These are phyloP conservation scores for Leishmania amazonensis DNA, from an alignment of 208 protist species.

Conservation along the genomic window DNA sequence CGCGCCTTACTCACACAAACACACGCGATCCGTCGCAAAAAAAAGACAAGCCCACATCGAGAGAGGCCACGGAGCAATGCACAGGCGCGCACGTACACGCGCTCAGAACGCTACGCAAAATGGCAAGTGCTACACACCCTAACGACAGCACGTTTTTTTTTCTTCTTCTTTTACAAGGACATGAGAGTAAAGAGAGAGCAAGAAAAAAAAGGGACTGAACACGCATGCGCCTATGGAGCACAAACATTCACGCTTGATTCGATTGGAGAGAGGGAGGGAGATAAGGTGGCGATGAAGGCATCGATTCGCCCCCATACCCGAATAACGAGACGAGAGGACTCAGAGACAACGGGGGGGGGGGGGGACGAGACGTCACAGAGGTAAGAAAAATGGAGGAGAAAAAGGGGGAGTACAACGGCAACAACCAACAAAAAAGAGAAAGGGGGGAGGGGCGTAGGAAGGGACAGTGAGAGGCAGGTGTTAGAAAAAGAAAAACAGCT, in stretches of 20 bases:
- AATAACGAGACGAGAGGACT: background rate
- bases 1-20: background rate
- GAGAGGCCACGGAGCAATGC: background rate
- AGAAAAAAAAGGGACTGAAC: background rate
- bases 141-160: background rate
- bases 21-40: background rate
- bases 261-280: background rate
- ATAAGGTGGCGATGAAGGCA: background rate
- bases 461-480: background rate
- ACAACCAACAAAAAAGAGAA: slow-evolving; percentile 1
- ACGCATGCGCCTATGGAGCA: background rate
- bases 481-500: background rate
- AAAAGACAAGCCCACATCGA: background rate
- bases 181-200: background rate
- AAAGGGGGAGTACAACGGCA: background rate
- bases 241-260: background rate
- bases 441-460: slow-evolving; percentile 3
- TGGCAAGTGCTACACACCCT: background rate
- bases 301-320: background rate
- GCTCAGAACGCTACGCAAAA: background rate
- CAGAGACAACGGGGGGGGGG: background rate
- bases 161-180: background rate
- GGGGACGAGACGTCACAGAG: background rate
- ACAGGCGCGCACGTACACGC: background rate
- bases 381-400: slow-evolving; percentile 3